These are phyloP conservation scores for Dactylonectria estremocensis DNA, from an alignment of 2,329 filamentous ascomycete species.

Conservation along the genomic window DNA sequence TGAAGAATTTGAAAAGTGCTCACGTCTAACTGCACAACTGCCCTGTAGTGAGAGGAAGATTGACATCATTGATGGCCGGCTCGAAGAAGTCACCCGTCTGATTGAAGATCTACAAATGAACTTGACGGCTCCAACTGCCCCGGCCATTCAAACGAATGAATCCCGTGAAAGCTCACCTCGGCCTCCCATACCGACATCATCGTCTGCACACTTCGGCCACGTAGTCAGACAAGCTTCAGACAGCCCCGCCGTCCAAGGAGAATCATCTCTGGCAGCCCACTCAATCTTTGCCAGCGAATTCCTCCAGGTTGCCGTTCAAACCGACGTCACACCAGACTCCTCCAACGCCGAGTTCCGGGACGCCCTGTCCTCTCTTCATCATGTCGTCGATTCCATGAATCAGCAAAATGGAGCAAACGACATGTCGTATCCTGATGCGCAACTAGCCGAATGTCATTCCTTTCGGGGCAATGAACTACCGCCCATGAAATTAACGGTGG, in stretches of 20 bases:
- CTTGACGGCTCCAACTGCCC: constrained; percentile 26
- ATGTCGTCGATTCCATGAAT: constrained; percentile 43
- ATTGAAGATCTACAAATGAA: constrained; percentile 52
- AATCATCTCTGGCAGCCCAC: constrained; percentile 62
- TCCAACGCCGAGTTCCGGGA: constrained; percentile 51
- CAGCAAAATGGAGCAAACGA: constrained; percentile 40
- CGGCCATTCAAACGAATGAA: background rate
- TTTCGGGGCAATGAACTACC: constrained; percentile 37
- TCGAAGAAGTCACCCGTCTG: constrained; percentile 52
- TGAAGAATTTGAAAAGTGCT: background rate
- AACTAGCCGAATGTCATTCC: constrained; percentile 24
- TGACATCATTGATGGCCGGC: constrained; percentile 54
- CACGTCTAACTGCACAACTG: background rate
- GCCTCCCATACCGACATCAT: constrained; percentile 11
- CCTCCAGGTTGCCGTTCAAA: constrained; percentile 54
- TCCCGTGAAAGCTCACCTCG: background rate
- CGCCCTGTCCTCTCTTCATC: constrained; percentile 52
- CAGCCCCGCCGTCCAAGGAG: constrained; percentile 57
- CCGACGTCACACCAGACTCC: constrained; percentile 41
- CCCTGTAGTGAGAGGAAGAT: constrained; percentile 55
- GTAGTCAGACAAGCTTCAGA: constrained; percentile 35
- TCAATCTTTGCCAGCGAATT: constrained; percentile 63
- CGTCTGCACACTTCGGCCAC: constrained; percentile 19
- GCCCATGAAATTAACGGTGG: constrained; percentile 41
- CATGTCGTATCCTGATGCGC: constrained; percentile 43